Base-by-base conservation (phyloP, 2,329 filamentous ascomycete genomes). In the Botrytis cinerea region DNA sequence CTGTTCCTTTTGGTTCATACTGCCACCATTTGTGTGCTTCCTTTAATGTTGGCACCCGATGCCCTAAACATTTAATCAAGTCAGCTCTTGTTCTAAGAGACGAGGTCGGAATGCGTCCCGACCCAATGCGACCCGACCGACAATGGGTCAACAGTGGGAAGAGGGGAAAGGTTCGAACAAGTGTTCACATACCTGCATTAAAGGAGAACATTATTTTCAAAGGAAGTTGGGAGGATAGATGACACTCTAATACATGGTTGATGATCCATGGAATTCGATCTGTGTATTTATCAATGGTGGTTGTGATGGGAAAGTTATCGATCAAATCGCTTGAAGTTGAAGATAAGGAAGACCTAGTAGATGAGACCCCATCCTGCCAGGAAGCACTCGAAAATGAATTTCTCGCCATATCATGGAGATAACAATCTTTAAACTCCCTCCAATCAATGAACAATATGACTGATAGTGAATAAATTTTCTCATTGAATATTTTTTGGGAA, bases 191-290 rank as follows among this genome's bases (percentile, higher is more conserved):
- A 79, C 79, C 78, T 38, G 77, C 70, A 72, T 79, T 80, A 66
- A 78, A 78, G 9, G 77, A 76, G 38, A 78, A 80, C 79, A 80
- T 80, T 40, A 76, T 78, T n/a, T 76, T 75, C 4, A 78, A 70
- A 14, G 78, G 75, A 35, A 79, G 61, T 66, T 79, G 76, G 43
- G 67, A 69, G 4, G 74, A 71, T 22, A 75, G 38, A 38, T 75
- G 51, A 7, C 71, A 72, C 68, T 76, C 70, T 57, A 78, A 67
- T n/a, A 79, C 73, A 67, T 77, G 75, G 61, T 77, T 71, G 14
- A 80, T 64, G 45, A 79, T 79, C 78, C 76, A 79, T 51, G 77
- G 77, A 20, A 75, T 59, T 20, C 35, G 35, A 32, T 74, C 43
- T 38, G 60, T 20, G 25, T 68, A 64, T 70, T 73, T 45, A 16